A percentile compares a stretch with the other conserved stretches of the same genome.
Conservation (phyloP, 2,329 filamentous ascomycete species). For the Diaporthe velutina region DNA sequence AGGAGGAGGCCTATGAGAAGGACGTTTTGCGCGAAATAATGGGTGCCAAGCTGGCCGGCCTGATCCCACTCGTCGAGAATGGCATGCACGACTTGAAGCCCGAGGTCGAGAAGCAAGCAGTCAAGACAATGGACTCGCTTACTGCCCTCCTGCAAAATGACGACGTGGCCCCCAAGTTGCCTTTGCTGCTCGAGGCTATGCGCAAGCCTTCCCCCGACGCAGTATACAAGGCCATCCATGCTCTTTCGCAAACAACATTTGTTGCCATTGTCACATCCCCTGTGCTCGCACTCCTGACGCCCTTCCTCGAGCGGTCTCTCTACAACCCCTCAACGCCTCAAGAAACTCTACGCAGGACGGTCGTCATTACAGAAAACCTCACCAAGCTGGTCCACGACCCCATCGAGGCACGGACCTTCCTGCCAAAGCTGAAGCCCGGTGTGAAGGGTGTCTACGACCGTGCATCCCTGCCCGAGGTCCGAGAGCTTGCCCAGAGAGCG, state of each 20-base stretch:
- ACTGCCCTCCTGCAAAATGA: slow-evolving; percentile 95
- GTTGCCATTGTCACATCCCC: slow-evolving; percentile 96
- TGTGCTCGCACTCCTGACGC: slow-evolving; percentile 92
- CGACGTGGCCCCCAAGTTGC: slow-evolving; percentile 92
- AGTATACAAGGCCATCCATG: slow-evolving; percentile 95
- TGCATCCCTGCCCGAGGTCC: slow-evolving; percentile 93
- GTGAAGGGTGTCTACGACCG: slow-evolving; percentile 89
- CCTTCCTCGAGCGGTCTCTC: slow-evolving; percentile 91
- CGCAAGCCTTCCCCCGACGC: slow-evolving; percentile 91
- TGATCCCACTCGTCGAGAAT: slow-evolving; percentile 91
- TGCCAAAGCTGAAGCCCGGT: slow-evolving; percentile 94
- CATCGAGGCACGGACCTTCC: slow-evolving; percentile 92
- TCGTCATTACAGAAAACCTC: slow-evolving; percentile 97
- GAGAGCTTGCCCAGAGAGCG: slow-evolving; percentile 87
- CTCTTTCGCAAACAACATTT: slow-evolving; percentile 97
- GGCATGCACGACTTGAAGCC: slow-evolving; percentile 95
- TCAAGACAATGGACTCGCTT: slow-evolving; percentile 91
- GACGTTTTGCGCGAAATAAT: slow-evolving; percentile 91
- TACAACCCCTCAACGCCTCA: slow-evolving; percentile 93
- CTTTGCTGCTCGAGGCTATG: slow-evolving; percentile 93
- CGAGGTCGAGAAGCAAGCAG: slow-evolving; percentile 90
- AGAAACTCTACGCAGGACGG: slow-evolving; percentile 94
- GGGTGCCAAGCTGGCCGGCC: slow-evolving; percentile 85
- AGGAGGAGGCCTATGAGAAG: slow-evolving; percentile 88
- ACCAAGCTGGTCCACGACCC: slow-evolving; percentile 98